Evolutionary conservation across 306 rosid genomes (phyloP), one percentile per base, ranked within the genome.

Genomic region (Ziziphus jujuba): DNA sequence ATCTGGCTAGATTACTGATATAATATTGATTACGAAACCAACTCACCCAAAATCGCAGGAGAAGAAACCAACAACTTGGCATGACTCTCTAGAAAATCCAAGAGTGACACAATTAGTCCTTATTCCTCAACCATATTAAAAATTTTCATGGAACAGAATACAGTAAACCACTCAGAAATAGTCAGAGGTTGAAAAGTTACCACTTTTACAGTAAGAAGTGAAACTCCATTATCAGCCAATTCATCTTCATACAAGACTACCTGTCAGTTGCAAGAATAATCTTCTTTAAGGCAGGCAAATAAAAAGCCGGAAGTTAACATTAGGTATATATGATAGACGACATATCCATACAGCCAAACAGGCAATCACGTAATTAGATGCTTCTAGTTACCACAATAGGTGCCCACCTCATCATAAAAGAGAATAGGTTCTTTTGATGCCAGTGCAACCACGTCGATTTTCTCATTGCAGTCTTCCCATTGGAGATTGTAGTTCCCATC

Each of bases 21-120:
- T 54, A 51, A 69, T 51, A 56, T 38, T 20, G 59, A 55, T 34
- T 56, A 59, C 72, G 69, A 68, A 56, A 72, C 71, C 35, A 56
- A 63, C 97, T 88, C 76, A 93, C 99, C 97, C 99, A 93, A 72
- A 83, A 88, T 67, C 88, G 96, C 80, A 93, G 77, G 61, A 90
- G 97, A 75, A 93, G 99, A 87, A 85, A 93, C 99, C 99, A 93
- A 70, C 87, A 82, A 73, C 83, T 86, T 63, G 96, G 97, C 99
- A 93, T 93, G 76, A 90, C 95, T 85, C 98, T 90, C 99, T 90
- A 62, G 36, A 86, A 77, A 77, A 65, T 58, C 71, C 61, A 84
- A 57, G 70, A 12, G 73, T 15, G 50, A 69, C 22, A 61, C 28
- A 57, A 73, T 74, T 44, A 85, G 82, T 77, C 63, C 50, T 62